Evolutionary conservation across 306 rosid species (phyloP).

Genomic region (Trifolium pratense): DNA sequence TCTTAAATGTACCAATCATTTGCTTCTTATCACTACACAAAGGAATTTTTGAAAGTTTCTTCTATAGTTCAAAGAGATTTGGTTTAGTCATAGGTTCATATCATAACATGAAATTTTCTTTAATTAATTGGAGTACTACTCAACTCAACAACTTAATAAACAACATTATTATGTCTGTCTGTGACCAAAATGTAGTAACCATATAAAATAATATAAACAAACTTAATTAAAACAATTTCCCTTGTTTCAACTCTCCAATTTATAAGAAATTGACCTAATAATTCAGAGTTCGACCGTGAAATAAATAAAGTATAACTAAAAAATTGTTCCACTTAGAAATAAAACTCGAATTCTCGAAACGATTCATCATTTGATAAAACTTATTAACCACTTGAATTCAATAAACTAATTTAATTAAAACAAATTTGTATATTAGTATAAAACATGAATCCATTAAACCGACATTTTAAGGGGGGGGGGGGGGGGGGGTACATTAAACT

Average conservation of each 20-base stretch:
- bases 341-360: too few species aligned
- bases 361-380: too few species aligned
- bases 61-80: neutral
- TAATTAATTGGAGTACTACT: neutral
- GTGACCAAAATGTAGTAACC: neutral
- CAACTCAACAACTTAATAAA: neutral
- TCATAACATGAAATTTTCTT: neutral
- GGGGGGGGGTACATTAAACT: too few species aligned
- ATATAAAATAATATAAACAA: neutral
- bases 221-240: too few species aligned
- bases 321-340: too few species aligned
- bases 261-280: too few species aligned
- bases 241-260: too few species aligned
- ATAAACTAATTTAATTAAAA: neutral
- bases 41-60: constrained; percentile 12
- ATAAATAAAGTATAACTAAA: too few species aligned
- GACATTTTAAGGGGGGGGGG: neutral
- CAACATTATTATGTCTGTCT: neutral
- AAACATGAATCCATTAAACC: neutral
- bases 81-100: constrained; percentile 41
- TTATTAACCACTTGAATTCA: too few species aligned
- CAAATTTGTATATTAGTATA: neutral
- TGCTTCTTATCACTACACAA: constrained; percentile 9
- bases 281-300: too few species aligned
- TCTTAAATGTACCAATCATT: constrained; percentile 35